Conservation (phyloP, 1,139 yeast genomes). For the Debaryomyces coudertii region DNA sequence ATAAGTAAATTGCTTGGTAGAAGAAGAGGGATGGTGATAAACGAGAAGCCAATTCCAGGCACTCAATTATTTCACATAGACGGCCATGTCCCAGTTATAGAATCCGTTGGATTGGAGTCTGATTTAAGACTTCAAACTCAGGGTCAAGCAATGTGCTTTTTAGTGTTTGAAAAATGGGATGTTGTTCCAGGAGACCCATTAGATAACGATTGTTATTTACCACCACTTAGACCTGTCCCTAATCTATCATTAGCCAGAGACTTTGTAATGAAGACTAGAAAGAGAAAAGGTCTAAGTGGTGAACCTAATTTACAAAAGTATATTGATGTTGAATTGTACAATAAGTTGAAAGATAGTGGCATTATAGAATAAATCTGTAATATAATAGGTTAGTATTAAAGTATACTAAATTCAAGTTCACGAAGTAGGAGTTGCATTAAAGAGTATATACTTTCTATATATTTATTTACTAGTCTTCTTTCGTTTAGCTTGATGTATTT, state of each 20-base stretch:
- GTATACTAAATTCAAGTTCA: too few species aligned
- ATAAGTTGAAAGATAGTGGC: slow-evolving; percentile 57
- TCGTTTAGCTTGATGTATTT: background rate
- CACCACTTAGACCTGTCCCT: slow-evolving; percentile 77
- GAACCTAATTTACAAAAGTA: slow-evolving; percentile 76
- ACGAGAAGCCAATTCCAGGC: slow-evolving; percentile 66
- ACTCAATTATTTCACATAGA: slow-evolving; percentile 65
- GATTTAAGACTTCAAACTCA: slow-evolving; percentile 77
- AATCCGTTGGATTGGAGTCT: slow-evolving; percentile 85
- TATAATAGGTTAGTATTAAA: background rate
- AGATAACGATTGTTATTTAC: slow-evolving; percentile 63
- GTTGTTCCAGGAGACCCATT: slow-evolving; percentile 91
- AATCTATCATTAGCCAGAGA: slow-evolving; percentile 77
- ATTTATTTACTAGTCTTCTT: slow-evolving; percentile 9
- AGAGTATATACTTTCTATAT: slow-evolving; percentile 7
- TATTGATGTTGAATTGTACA: slow-evolving; percentile 62
- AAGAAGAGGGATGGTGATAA: slow-evolving; percentile 63
- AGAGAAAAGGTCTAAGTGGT: slow-evolving; percentile 80
- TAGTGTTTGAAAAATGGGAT: slow-evolving; percentile 73
- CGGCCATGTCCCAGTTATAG: slow-evolving; percentile 84
- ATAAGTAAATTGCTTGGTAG: slow-evolving; percentile 55
- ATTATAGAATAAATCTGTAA: slow-evolving; percentile 9
- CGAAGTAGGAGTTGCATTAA: background rate
- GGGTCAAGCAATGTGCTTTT: slow-evolving; percentile 75
- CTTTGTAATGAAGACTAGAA: slow-evolving; percentile 84